Evolutionary conservation across 164 flowering plant species (phyloP).

Genomic region (Warburgia ugandensis): DNA sequence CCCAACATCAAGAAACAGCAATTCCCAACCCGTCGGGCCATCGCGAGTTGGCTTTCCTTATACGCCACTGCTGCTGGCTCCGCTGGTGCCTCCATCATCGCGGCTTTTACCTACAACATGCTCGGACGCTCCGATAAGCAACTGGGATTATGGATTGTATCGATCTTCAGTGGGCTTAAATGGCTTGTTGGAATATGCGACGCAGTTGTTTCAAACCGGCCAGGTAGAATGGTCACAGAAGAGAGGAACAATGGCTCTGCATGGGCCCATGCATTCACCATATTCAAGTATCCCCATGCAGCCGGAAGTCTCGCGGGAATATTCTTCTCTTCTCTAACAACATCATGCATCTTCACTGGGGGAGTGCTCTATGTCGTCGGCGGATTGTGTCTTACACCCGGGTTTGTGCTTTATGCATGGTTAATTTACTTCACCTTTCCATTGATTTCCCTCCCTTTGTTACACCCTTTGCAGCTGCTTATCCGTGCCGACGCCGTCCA

Average conservation of each 20-base stretch:
- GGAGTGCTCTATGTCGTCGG: constrained; percentile 41
- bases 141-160: constrained; percentile 50
- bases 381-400: constrained; percentile 30
- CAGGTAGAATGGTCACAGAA: constrained; percentile 1
- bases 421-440: constrained; percentile 50
- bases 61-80: constrained; percentile 46
- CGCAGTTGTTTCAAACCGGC: constrained; percentile 18
- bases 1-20: constrained; percentile 12
- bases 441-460: constrained; percentile 35
- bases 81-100: constrained; percentile 42
- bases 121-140: constrained; percentile 25
- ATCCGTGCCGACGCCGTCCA: constrained; percentile 38
- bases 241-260: background rate
- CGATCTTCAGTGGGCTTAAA: constrained; percentile 55
- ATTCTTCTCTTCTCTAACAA: constrained; percentile 41
- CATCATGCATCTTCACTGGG: constrained; percentile 46
- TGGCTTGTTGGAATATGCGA: constrained; percentile 43
- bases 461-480: constrained; percentile 41
- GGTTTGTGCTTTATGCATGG: constrained; percentile 29
- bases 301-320: constrained; percentile 30
- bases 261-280: constrained; percentile 18
- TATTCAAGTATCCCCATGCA: constrained; percentile 45
- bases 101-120: constrained; percentile 59
- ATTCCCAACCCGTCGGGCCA: constrained; percentile 23
- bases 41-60: constrained; percentile 48